Percentiles rank a stretch among this genome's conserved stretches.
Evolutionary conservation across 2,329 filamentous ascomycete species (phyloP).

Genomic region (Fusarium secorum): DNA sequence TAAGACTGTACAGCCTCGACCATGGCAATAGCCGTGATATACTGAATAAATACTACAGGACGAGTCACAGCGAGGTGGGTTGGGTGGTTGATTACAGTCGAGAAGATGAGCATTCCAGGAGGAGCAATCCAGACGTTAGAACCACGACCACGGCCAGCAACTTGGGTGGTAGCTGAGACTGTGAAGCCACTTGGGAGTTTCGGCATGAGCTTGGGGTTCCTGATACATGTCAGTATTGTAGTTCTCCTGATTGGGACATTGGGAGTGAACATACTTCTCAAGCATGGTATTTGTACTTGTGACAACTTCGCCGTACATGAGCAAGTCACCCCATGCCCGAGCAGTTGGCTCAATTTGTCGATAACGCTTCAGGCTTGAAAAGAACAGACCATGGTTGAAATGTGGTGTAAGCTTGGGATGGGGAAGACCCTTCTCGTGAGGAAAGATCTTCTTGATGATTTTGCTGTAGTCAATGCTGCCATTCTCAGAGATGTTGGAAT

Average conservation of each 20-base stretch:
- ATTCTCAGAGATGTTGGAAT: constrained; percentile 41
- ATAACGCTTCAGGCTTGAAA: constrained; percentile 73
- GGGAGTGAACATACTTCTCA: constrained; percentile 73
- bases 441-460: constrained; percentile 75
- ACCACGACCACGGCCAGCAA: constrained; percentile 87
- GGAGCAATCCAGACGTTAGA: constrained; percentile 96
- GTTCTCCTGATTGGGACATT: rapidly evolving
- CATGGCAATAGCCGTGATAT: constrained; percentile 87
- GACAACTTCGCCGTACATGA: constrained; percentile 90
- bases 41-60: constrained; percentile 93
- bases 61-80: constrained; percentile 73
- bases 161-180: constrained; percentile 83
- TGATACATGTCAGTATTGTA: constrained; percentile 43
- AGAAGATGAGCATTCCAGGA: constrained; percentile 85
- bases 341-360: constrained; percentile 63
- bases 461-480: constrained; percentile 78
- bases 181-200: constrained; percentile 87
- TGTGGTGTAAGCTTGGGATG: constrained; percentile 77
- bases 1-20: constrained; percentile 85
- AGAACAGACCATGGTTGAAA: constrained; percentile 86
- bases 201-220: constrained; percentile 79
- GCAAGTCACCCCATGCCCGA: constrained; percentile 74
- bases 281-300: constrained; percentile 94
- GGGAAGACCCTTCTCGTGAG: constrained; percentile 74
- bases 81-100: constrained; percentile 84